phyloP scores from a whole-genome alignment of 257 asterid genomes.

The Jasminum sambac region DNA sequence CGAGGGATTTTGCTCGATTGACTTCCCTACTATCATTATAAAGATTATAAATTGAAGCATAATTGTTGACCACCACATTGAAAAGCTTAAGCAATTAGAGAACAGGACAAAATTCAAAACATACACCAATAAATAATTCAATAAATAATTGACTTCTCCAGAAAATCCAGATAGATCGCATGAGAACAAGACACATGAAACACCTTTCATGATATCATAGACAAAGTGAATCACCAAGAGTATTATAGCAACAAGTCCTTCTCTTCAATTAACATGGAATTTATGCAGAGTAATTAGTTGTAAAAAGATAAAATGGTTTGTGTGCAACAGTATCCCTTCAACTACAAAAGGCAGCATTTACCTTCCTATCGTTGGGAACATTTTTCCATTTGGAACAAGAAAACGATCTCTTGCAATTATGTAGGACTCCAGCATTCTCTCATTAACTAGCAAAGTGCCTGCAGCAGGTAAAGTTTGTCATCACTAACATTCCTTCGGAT shows the following conservation, averaged over 20 bases:
- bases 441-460: constrained; percentile 96
- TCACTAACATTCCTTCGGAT: constrained; percentile 18
- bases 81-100: not conserved
- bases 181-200: constrained; percentile 1
- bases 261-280: too few species aligned
- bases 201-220: constrained; percentile 5
- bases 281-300: constrained; percentile 8
- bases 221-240: not conserved
- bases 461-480: constrained; percentile 33
- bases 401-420: constrained; percentile 97
- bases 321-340: not conserved
- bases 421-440: constrained; percentile 97
- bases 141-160: not conserved
- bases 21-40: not conserved
- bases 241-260: constrained; percentile 14
- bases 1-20: not conserved
- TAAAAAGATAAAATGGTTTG: constrained; percentile 7
- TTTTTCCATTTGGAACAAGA: constrained; percentile 89
- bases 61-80: not conserved
- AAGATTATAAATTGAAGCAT: not conserved
- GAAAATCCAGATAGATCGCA: not conserved
- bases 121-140: not conserved
- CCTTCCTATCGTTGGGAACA: constrained; percentile 97
- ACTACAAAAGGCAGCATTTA: constrained; percentile 25
- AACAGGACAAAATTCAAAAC: not conserved